Conservation (phyloP, 495 filamentous ascomycete genomes). For the Talaromyces stipitatus region DNA sequence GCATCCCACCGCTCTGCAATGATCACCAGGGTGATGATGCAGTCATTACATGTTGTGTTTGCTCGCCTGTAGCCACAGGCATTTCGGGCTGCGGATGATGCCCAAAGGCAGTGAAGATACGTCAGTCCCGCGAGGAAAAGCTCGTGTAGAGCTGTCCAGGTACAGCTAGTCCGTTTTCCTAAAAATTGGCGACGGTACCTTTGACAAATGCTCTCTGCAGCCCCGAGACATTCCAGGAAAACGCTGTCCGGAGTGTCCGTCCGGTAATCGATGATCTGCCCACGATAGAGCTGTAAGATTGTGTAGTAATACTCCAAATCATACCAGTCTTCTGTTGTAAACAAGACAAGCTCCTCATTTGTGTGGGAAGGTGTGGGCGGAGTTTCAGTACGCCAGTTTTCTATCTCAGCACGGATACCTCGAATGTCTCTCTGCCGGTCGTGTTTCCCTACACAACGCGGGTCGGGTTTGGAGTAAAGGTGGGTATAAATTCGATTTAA, state of each 20-base stretch:
- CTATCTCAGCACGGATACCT: conserved; percentile 5
- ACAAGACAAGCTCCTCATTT: conserved; percentile 1
- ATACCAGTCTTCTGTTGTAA: conserved; percentile 6
- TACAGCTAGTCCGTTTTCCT: background rate
- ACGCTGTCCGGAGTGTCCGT: background rate
- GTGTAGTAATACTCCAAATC: conserved; percentile 7
- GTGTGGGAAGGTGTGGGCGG: background rate
- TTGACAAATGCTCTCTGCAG: conserved; percentile 9
- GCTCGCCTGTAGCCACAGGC: background rate
- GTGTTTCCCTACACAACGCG: background rate
- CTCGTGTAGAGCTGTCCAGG: conserved; percentile 9
- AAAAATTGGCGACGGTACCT: conserved; percentile 11
- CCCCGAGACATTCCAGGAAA: conserved; percentile 1
- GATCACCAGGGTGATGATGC: conserved; percentile 9
- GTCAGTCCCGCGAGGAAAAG: conserved; percentile 16
- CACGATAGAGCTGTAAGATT: conserved; percentile 6
- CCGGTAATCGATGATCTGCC: background rate
- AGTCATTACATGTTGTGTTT: conserved; percentile 11
- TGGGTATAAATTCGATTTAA: conserved; percentile 4
- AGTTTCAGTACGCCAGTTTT: conserved; percentile 4
- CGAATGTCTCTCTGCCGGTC: background rate
- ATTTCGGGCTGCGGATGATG: background rate
- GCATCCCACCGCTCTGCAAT: conserved; percentile 12
- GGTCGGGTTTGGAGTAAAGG: conserved; percentile 7
- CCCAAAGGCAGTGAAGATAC: conserved; percentile 15